A percentile compares a stretch with the other conserved stretches of the same genome.
Evolutionary conservation across 768 basidiomycete species (phyloP).

Genomic region (Kwoniella europaea): DNA sequence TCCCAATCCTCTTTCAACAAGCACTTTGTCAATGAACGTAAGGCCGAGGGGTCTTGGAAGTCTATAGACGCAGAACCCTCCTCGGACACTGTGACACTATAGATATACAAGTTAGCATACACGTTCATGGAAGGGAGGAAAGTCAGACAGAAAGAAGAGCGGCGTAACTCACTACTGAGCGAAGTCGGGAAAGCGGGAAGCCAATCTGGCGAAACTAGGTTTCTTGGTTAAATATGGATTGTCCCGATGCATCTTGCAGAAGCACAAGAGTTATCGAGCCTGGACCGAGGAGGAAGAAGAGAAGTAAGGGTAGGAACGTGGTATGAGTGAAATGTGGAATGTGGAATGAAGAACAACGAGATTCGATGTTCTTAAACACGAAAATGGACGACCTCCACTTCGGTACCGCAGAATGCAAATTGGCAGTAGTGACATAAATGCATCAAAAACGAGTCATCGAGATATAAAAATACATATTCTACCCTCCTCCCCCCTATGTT

Average conservation of each 20-base stretch:
- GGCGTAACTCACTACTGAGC: conserved; percentile 62
- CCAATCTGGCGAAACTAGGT: conserved; percentile 69
- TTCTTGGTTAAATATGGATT: conserved; percentile 62
- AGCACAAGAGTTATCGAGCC: background rate
- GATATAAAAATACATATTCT: conserved; percentile 2
- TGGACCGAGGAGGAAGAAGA: too few species aligned
- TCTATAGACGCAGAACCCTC: conserved; percentile 65
- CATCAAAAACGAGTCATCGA: background rate
- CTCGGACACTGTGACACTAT: conserved; percentile 33
- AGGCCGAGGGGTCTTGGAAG: conserved; percentile 73
- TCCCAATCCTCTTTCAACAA: conserved; percentile 76
- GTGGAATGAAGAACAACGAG: background rate
- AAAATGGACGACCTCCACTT: conserved; percentile 26
- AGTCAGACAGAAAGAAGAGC: background rate
- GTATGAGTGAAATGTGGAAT: background rate
- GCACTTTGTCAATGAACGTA: conserved; percentile 78
- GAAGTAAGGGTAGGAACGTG: too few species aligned
- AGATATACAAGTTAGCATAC: conserved; percentile 3
- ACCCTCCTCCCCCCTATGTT: background rate
- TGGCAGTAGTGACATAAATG: background rate
- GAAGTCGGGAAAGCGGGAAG: conserved; percentile 66
- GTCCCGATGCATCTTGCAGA: conserved; percentile 57
- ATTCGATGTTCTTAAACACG: background rate
- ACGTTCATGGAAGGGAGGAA: background rate
- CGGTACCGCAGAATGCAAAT: background rate